phyloP scores from a whole-genome alignment of 768 basidiomycete species.

The Collybiopsis confluens region DNA sequence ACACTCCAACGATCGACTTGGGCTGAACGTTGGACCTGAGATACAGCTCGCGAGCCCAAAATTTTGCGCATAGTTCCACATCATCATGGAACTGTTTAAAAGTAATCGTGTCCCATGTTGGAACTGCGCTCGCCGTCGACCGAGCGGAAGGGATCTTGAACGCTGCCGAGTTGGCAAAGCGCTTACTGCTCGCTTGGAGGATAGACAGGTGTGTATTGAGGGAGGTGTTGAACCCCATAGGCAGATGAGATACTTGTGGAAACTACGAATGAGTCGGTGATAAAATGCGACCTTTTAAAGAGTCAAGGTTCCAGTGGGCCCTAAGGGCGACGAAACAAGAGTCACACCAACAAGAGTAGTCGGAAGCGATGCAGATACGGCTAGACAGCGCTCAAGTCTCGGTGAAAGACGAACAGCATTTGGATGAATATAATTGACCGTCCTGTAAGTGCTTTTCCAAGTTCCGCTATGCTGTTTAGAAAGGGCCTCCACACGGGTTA shows the following conservation, averaged over 20 bases:
- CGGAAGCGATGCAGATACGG: conserved; percentile 5
- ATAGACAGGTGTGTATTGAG: conserved; percentile 52
- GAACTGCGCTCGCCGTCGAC: conserved; percentile 32
- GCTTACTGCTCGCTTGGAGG: conserved; percentile 50
- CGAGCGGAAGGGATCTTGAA: conserved; percentile 59
- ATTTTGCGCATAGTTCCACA: conserved; percentile 59
- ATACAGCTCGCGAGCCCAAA: conserved; percentile 53
- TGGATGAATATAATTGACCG: not conserved
- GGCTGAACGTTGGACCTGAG: conserved; percentile 38
- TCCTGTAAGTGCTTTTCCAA: not conserved
- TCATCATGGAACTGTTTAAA: conserved; percentile 64
- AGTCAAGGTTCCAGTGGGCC: not conserved
- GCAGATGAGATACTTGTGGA: not conserved
- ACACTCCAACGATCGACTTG: conserved; percentile 66
- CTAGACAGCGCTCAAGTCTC: conserved; percentile 6
- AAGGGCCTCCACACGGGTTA: not conserved
- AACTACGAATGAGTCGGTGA: not conserved
- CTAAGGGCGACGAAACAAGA: conserved; percentile 1
- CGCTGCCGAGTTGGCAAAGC: conserved; percentile 46
- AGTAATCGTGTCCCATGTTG: conserved; percentile 57
- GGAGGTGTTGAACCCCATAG: not conserved
- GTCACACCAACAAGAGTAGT: not conserved
- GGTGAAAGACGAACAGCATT: not conserved
- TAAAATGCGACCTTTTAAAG: not conserved
- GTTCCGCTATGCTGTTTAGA: not conserved